Evolutionary conservation across 1,139 yeast species (phyloP).

Genomic region (Kurtzmaniella quercitrusa): DNA sequence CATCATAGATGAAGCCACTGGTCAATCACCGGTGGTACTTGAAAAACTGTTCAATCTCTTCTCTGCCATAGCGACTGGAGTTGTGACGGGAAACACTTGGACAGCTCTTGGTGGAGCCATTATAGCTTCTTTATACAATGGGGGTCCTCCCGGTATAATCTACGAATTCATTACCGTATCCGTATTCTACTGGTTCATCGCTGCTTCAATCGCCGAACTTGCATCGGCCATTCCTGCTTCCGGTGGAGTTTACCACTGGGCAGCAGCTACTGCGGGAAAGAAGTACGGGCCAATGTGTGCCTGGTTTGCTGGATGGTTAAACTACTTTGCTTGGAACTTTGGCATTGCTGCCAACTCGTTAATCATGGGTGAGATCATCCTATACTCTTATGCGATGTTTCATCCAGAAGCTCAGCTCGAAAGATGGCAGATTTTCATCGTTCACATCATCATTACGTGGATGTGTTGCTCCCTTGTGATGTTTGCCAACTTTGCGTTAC

Average conservation of each 20-base stretch:
- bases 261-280: constrained; percentile 4
- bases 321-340: constrained; percentile 1
- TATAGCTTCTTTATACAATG: constrained; percentile 2
- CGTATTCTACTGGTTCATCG: constrained; percentile 3
- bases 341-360: background rate
- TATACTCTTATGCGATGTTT: background rate
- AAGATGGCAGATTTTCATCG: background rate
- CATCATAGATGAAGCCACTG: background rate
- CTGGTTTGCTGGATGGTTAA: constrained; percentile 3
- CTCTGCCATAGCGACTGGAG: constrained; percentile 2
- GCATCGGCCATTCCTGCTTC: constrained; percentile 3
- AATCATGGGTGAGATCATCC: background rate
- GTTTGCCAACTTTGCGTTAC: background rate
- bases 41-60: constrained; percentile 2
- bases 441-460: background rate
- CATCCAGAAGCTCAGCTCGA: background rate
- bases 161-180: constrained; percentile 4
- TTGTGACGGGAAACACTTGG: constrained; percentile 3
- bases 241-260: constrained; percentile 4
- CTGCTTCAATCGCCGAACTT: constrained; percentile 2
- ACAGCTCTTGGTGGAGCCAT: constrained; percentile 4
- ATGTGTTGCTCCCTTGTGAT: background rate
- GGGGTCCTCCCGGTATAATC: constrained; percentile 3
- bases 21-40: constrained; percentile 1
- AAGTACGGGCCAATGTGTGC: constrained; percentile 1